These are phyloP conservation scores for Nothopassalora personata DNA, from an alignment of 2,329 filamentous ascomycete species.

Conservation along the genomic window DNA sequence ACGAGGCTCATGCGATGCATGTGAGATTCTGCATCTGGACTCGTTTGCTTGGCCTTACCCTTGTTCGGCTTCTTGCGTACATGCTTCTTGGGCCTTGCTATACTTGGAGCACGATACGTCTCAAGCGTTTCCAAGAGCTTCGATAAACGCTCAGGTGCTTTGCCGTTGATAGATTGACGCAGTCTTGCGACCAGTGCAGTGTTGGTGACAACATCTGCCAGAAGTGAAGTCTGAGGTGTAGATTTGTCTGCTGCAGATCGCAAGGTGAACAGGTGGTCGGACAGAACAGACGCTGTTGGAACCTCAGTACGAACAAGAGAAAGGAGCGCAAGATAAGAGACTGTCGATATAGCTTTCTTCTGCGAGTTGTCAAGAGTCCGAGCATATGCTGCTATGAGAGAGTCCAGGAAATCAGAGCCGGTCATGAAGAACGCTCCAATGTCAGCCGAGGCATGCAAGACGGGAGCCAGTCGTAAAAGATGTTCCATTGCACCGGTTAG, in stretches of 20 bases:
- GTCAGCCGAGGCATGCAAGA: slow-evolving; percentile 58
- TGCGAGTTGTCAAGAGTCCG: slow-evolving; percentile 56
- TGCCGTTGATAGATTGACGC: slow-evolving; percentile 48
- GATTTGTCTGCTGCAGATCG: slow-evolving; percentile 66
- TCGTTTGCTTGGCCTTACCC: slow-evolving; percentile 51
- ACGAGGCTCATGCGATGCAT: slow-evolving; percentile 79
- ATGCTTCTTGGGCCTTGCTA: slow-evolving; percentile 49
- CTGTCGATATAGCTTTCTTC: slow-evolving; percentile 63
- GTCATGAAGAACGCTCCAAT: slow-evolving; percentile 63
- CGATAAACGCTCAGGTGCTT: slow-evolving; percentile 52
- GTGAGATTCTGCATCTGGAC: slow-evolving; percentile 52
- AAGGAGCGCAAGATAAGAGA: slow-evolving; percentile 68
- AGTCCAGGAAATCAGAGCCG: slow-evolving; percentile 82
- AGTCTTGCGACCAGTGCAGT: slow-evolving; percentile 69
- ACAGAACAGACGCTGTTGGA: slow-evolving; percentile 67
- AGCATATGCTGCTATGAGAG: slow-evolving; percentile 60
- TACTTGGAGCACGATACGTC: slow-evolving; percentile 50
- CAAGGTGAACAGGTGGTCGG: slow-evolving; percentile 78
- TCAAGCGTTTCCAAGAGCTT: slow-evolving; percentile 58
- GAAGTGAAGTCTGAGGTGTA: slow-evolving; percentile 54
- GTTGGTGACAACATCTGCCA: slow-evolving; percentile 73
- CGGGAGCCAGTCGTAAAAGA: slow-evolving; percentile 56
- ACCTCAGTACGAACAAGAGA: slow-evolving; percentile 62
- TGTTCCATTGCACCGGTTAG: slow-evolving; percentile 2
- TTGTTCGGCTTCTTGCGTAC: slow-evolving; percentile 61